Conservation (phyloP, 2,329 filamentous ascomycete species). For the Calonectria honghensis region DNA sequence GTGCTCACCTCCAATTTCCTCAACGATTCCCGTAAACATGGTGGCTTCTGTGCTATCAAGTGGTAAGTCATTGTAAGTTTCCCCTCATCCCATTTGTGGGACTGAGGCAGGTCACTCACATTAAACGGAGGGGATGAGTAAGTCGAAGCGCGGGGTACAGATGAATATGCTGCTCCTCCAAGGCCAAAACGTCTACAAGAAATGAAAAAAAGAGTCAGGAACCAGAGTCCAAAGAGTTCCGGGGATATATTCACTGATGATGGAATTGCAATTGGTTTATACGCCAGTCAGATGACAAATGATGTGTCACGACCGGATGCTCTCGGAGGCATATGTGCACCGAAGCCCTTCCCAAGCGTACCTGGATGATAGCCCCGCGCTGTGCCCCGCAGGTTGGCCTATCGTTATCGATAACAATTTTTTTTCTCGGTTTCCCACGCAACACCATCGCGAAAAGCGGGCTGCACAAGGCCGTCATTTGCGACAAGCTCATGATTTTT, state of each 20-base stretch:
- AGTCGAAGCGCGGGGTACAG: slow-evolving; percentile 16
- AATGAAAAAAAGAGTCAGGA: background rate
- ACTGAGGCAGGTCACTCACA: background rate
- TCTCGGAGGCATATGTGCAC: slow-evolving; percentile 31
- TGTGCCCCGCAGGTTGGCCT: slow-evolving; percentile 51
- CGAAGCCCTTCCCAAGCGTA: slow-evolving; percentile 25
- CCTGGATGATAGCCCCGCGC: slow-evolving; percentile 45
- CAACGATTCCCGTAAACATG: slow-evolving; percentile 98
- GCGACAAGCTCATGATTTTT: slow-evolving; percentile 15
- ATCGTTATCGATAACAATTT: slow-evolving; percentile 59
- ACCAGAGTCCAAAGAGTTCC: background rate
- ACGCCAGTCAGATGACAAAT: slow-evolving; percentile 52
- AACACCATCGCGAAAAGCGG: slow-evolving; percentile 48
- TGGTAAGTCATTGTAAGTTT: background rate
- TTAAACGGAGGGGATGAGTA: background rate
- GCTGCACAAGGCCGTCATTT: slow-evolving; percentile 33
- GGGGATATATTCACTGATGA: slow-evolving; percentile 7
- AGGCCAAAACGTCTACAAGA: background rate
- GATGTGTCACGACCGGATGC: slow-evolving; percentile 40
- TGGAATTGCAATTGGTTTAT: background rate
- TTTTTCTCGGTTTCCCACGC: slow-evolving; percentile 53
- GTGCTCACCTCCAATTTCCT: slow-evolving; percentile 90
- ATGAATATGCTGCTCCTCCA: background rate
- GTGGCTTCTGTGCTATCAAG: slow-evolving; percentile 41
- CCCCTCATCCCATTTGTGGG: background rate